phyloP scores from a whole-genome alignment of 371 early-diverging fungal species.

The Apophysomyces elegans region DNA sequence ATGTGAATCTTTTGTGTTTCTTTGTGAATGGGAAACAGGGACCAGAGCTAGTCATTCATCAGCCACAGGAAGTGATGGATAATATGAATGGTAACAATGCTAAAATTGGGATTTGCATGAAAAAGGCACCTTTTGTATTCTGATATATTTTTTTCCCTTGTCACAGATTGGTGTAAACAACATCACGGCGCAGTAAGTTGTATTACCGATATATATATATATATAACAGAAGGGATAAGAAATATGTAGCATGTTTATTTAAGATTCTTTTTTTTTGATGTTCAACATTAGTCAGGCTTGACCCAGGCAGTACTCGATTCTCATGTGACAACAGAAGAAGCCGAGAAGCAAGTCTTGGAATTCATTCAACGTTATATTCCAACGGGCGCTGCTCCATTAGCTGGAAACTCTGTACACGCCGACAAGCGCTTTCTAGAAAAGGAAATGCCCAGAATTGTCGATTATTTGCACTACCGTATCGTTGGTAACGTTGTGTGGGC shows the following conservation, averaged over 20 bases:
- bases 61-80: slow-evolving; percentile 78
- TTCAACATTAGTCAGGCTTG: slow-evolving; percentile 71
- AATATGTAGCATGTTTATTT: neutral
- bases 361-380: slow-evolving; percentile 78
- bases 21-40: slow-evolving; percentile 44
- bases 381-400: slow-evolving; percentile 70
- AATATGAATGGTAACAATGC: slow-evolving; percentile 68
- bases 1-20: neutral
- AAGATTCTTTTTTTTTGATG: too few species aligned
- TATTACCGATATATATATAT: neutral
- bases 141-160: neutral
- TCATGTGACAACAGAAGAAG: slow-evolving; percentile 66
- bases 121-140: neutral
- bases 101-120: neutral
- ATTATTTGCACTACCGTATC: slow-evolving; percentile 87
- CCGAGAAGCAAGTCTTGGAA: slow-evolving; percentile 70
- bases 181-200: slow-evolving; percentile 79
- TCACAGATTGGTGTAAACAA: slow-evolving; percentile 82
- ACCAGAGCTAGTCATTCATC: slow-evolving; percentile 82
- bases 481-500: slow-evolving; percentile 46
- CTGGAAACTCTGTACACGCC: slow-evolving; percentile 94
- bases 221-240: neutral
- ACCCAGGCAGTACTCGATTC: slow-evolving; percentile 81
- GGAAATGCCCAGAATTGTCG: slow-evolving; percentile 82
- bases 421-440: slow-evolving; percentile 84